Evolutionary conservation across 768 basidiomycete species (phyloP).

Genomic region (Infundibulicybe gibba): DNA sequence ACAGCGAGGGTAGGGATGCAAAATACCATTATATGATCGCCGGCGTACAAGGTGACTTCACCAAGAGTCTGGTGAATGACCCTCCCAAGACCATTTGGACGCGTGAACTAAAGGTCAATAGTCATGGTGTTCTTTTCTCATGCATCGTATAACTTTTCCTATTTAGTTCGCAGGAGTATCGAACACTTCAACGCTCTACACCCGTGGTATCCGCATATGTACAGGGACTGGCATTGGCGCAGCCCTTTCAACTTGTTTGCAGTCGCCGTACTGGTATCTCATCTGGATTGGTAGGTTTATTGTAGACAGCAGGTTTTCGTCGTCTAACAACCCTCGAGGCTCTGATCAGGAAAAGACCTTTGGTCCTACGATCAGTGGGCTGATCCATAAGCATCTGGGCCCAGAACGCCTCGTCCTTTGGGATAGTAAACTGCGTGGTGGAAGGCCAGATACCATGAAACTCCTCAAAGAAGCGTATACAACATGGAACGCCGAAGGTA

Average conservation of each 20-base stretch:
- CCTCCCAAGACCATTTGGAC: conserved; percentile 76
- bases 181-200: conserved; percentile 78
- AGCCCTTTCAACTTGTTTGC: conserved; percentile 74
- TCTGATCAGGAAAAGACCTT: conserved; percentile 84
- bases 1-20: conserved; percentile 67
- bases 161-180: conserved; percentile 72
- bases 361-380: conserved; percentile 60
- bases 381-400: conserved; percentile 68
- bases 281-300: conserved; percentile 65
- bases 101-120: conserved; percentile 69
- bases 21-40: conserved; percentile 81
- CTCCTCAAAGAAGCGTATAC: conserved; percentile 65
- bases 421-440: conserved; percentile 73
- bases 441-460: conserved; percentile 77
- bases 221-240: conserved; percentile 82
- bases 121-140: not conserved
- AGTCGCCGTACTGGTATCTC: conserved; percentile 70
- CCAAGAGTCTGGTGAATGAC: conserved; percentile 62
- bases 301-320: not conserved
- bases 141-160: conserved; percentile 5
- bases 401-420: conserved; percentile 74
- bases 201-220: conserved; percentile 76
- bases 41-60: conserved; percentile 82
- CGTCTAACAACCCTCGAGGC: conserved; percentile 32
- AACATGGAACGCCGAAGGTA: conserved; percentile 71